These are phyloP conservation scores for Rhamnella rubrinervis DNA, from an alignment of 331 rosid species.

Conservation along the genomic window DNA sequence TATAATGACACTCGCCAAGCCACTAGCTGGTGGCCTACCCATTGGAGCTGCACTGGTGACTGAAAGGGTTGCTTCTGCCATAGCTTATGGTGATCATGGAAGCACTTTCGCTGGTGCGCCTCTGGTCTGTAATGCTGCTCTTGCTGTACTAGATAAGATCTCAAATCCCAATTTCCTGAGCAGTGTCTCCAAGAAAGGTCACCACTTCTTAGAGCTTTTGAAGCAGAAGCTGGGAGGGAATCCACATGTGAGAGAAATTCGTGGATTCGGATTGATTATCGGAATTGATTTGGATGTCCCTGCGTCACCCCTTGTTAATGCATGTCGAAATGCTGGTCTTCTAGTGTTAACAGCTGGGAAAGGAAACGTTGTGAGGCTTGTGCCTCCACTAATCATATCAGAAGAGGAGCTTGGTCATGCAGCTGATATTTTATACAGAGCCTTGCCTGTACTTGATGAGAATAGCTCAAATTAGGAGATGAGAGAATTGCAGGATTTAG, in stretches of 20 bases:
- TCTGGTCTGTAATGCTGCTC: conserved; percentile 68
- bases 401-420: conserved; percentile 65
- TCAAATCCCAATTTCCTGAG: conserved; percentile 58
- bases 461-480: conserved; percentile 29
- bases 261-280: conserved; percentile 71
- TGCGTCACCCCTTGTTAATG: conserved; percentile 62
- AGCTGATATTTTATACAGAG: conserved; percentile 44
- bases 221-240: conserved; percentile 69
- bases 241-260: conserved; percentile 65
- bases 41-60: conserved; percentile 85
- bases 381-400: conserved; percentile 77
- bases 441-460: conserved; percentile 45
- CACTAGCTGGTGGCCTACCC: conserved; percentile 94
- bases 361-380: conserved; percentile 78
- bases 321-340: conserved; percentile 71
- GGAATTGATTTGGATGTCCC: conserved; percentile 78
- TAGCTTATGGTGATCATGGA: conserved; percentile 81
- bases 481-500: neutral
- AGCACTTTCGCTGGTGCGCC: conserved; percentile 89
- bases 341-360: conserved; percentile 80
- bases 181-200: conserved; percentile 64
- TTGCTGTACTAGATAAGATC: conserved; percentile 66
- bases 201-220: conserved; percentile 55
- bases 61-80: conserved; percentile 66
- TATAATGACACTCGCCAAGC: conserved; percentile 95